Base-by-base conservation (phyloP, 202 grass and related monocot genomes). In the Schoenoplectus tabernaemontani region DNA sequence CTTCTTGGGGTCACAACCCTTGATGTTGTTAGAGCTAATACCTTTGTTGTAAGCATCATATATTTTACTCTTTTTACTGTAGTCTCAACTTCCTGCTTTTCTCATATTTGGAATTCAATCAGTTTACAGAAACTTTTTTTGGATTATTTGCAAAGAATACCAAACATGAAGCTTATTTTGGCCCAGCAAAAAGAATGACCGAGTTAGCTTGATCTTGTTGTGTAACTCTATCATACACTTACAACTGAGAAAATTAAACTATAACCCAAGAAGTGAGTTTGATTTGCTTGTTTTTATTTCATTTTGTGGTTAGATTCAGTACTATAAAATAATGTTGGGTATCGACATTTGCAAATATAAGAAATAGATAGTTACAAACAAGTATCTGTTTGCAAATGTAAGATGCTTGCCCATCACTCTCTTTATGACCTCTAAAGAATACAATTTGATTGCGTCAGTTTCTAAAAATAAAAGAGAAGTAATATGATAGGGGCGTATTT, bases 1-100 rank as follows among this genome's bases (percentile, higher is more conserved):
- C 84, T 99, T 64, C 81, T 99, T 75, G 96, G 96, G 9, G 96
- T 99, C 68, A 99, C 95, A 36, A 94, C 91, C 16, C 91, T 98
- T 81, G 91, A 98, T 83, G 89, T 98, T 66, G 89, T 89, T 81
- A 92, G 91, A 89, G 91, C 95, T 68, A 98, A 95, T 81, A 98
- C 95, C 23, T 98, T 95, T 87, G 95, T 98, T 86, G 95, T 98
- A 92, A 79, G 88, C 20, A 70, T 68, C 12, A 34, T 50, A 36
- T 20, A 53, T 26, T 54, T 33, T 9, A 0, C 1, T 7, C 20
- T 54, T 20, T 51, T 64, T 39, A 41, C 69, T 9, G 24, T 53
- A 64, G 39, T 77, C 41, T 50, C 50, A 53, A 43, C 23, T 80
- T 19, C 42, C 34, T 59, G 24, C 57, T 70, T 65, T 19, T 81